phyloP scores from a whole-genome alignment of 202 grass and related monocot species.

The Carex sylvatica region DNA sequence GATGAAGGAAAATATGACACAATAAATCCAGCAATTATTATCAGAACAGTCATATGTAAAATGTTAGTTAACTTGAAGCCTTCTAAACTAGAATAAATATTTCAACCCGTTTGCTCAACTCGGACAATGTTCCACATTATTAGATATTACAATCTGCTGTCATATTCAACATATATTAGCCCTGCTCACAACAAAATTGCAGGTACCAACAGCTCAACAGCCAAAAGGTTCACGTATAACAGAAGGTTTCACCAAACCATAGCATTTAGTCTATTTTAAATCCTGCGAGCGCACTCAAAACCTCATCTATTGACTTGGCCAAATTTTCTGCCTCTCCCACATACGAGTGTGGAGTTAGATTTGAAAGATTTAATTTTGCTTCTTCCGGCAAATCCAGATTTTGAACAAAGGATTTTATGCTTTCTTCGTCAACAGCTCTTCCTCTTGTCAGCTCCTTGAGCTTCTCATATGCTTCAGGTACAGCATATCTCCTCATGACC shows the following conservation, averaged over 20 bases:
- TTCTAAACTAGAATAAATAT: not conserved
- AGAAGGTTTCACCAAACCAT: not conserved
- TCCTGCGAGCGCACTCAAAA: slow-evolving; percentile 39
- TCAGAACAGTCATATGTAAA: too few relatives aligned
- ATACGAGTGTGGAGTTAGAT: slow-evolving; percentile 73
- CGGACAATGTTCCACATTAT: not conserved
- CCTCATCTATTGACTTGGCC: slow-evolving; percentile 48
- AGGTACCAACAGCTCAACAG: slow-evolving; percentile 8
- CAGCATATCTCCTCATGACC: slow-evolving; percentile 91
- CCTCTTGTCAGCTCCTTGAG: slow-evolving; percentile 89
- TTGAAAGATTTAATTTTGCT: slow-evolving; percentile 38
- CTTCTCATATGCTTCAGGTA: slow-evolving; percentile 83
- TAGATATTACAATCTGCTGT: not conserved
- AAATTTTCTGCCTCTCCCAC: slow-evolving; percentile 64
- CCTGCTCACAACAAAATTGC: slow-evolving; percentile 25
- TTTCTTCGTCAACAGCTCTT: slow-evolving; percentile 67
- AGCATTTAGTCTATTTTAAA: slow-evolving; percentile 49
- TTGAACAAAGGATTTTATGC: slow-evolving; percentile 66
- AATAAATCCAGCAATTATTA: too few relatives aligned
- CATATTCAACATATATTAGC: not conserved
- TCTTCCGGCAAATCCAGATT: slow-evolving; percentile 59
- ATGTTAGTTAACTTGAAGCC: too few relatives aligned
- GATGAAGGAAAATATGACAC: too few relatives aligned
- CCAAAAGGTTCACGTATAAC: not conserved
- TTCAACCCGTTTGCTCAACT: not conserved